phyloP scores from a whole-genome alignment of 768 basidiomycete genomes.

The Thelephora aurantiotincta region DNA sequence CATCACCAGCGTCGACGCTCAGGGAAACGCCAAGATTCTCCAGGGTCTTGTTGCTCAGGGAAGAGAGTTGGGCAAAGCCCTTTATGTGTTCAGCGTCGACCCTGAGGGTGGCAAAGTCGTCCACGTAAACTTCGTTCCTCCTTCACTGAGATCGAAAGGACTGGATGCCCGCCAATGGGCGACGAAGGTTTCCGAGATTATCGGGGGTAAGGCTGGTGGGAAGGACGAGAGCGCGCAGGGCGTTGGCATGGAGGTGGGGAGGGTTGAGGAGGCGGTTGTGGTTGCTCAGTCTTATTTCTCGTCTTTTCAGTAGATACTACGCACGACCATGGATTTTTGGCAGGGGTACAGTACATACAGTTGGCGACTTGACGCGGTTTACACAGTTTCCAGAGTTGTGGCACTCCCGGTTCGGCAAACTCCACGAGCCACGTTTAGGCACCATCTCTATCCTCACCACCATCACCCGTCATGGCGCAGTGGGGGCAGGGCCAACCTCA shows the following conservation, averaged over 20 bases:
- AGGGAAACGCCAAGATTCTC: constrained; percentile 80
- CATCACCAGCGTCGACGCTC: constrained; percentile 57
- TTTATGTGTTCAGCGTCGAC: constrained; percentile 83
- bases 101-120: constrained; percentile 56
- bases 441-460: too few species aligned
- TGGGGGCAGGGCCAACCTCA: constrained; percentile 63
- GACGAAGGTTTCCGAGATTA: constrained; percentile 51
- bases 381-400: too few species aligned
- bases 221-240: constrained; percentile 90
- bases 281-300: constrained; percentile 29
- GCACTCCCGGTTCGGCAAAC: too few species aligned
- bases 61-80: constrained; percentile 70
- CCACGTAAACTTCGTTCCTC: constrained; percentile 75
- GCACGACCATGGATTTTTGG: too few species aligned
- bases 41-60: constrained; percentile 63
- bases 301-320: too few species aligned
- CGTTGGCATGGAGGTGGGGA: constrained; percentile 53
- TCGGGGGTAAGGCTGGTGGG: constrained; percentile 96
- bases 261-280: constrained; percentile 51
- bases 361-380: too few species aligned
- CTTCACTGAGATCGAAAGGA: constrained; percentile 43
- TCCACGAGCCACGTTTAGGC: too few species aligned
- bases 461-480: constrained; percentile 45
- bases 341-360: too few species aligned
- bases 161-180: constrained; percentile 89